Evolutionary conservation across 441 rosid species (phyloP), one percentile per base, ranked within the genome.

Genomic region (Mallotus repandus): DNA sequence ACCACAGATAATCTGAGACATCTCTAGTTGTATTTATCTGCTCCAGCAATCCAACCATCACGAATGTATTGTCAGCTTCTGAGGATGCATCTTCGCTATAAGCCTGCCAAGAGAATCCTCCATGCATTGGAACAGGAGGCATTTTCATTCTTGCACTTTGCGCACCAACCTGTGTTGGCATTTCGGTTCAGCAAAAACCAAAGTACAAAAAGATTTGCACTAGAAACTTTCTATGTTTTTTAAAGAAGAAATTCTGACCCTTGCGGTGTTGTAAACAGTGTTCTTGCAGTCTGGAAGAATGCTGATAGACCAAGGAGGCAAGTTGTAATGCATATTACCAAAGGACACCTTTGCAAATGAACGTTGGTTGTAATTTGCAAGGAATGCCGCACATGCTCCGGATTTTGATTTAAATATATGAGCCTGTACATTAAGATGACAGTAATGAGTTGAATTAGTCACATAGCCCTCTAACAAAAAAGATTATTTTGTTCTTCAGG

Each of bases 271-370:
- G 86, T 92, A 96, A 58, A 88, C 96, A 3, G 97, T 93, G 84
- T 90, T 93, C 88, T 92, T 89, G 94, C 98, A 96, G 84, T 93
- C 99, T 9, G 98, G 99, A 72, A 96, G 97, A 77, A 96, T 89
- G 84, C 99, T 96, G 70, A 96, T 84, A 74, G 99, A 93, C 99
- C 99, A 96, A 9, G 99, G 97, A 76, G 99, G 99, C 63, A 96
- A 83, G 81, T 91, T 88, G 83, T 92, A 93, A 79, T 91, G 98
- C 88, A 70, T 84, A 74, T 80, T 84, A 68, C 93, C 74, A 48
- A 91, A 96, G 55, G 94, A 74, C 70, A 96, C 98, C 81, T 82
- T 93, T 6, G 96, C 88, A 55, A 75, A 82, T 57, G 96, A 83
- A 64, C 62, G 83, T 60, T 82, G 82, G 73, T 96, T 79, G 82